phyloP scores from a whole-genome alignment of 192 early-diverging fungal genomes.

The Polychytrium aggregatum region DNA sequence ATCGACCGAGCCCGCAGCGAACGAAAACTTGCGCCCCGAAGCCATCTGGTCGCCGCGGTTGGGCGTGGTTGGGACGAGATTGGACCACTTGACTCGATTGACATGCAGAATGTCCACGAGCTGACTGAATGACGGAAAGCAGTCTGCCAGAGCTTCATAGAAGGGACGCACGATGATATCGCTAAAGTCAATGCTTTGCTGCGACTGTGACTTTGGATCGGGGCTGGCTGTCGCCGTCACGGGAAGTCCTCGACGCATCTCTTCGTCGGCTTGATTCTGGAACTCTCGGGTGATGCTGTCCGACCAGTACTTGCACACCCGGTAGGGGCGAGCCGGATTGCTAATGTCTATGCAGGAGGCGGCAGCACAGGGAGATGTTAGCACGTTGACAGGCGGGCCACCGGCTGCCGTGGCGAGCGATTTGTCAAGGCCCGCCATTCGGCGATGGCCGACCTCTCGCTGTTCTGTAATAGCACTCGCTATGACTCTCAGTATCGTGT shows the following conservation, averaged over 20 bases:
- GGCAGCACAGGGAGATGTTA: too few species aligned
- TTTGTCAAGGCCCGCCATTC: too few species aligned
- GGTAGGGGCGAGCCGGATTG: slow-evolving; percentile 75
- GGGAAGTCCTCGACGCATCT: slow-evolving; percentile 60
- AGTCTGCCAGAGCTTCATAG: slow-evolving; percentile 66
- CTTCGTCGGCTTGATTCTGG: slow-evolving; percentile 74
- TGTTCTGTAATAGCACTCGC: too few species aligned
- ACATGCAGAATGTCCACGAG: slow-evolving; percentile 41
- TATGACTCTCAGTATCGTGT: too few species aligned
- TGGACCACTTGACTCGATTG: slow-evolving; percentile 54
- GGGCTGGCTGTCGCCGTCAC: slow-evolving; percentile 53
- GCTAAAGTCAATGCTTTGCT: slow-evolving; percentile 67
- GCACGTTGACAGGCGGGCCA: too few species aligned
- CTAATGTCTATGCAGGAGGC: slow-evolving; percentile 72
- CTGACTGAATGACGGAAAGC: slow-evolving; percentile 55
- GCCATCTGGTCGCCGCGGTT: too few species aligned
- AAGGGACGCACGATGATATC: slow-evolving; percentile 78
- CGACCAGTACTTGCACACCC: slow-evolving; percentile 80
- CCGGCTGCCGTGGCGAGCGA: too few species aligned
- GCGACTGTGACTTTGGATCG: too few species aligned
- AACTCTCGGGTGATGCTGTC: slow-evolving; percentile 80
- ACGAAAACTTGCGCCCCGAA: too few species aligned
- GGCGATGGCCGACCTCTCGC: too few species aligned
- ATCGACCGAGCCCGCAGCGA: too few species aligned
- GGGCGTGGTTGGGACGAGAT: too few species aligned